Conservation (phyloP, 192 early-diverging fungal species). For the Backusella australiensis region DNA sequence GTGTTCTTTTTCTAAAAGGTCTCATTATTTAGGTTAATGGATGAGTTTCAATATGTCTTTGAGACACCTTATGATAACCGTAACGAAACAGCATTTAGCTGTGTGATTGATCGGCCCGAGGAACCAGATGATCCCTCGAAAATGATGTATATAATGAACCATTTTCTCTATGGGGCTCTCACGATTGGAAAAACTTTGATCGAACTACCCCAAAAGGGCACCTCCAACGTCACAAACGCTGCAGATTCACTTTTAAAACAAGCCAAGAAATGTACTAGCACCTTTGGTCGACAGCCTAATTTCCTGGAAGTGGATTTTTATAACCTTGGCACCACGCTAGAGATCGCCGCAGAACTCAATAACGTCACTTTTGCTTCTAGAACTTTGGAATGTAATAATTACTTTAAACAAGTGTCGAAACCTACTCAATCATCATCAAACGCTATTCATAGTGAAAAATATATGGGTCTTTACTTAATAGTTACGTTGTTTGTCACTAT, state of each 20-base stretch:
- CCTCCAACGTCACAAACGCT: constrained; percentile 54
- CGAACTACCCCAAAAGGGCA: constrained; percentile 53
- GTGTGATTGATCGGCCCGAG: constrained; percentile 55
- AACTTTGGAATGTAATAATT: constrained; percentile 14
- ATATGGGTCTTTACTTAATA: background rate
- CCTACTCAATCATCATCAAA: background rate
- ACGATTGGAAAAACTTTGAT: constrained; percentile 26
- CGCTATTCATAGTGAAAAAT: background rate
- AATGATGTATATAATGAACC: constrained; percentile 72
- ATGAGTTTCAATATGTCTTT: constrained; percentile 62
- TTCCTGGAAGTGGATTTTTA: constrained; percentile 78
- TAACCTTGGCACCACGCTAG: constrained; percentile 47
- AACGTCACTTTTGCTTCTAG: constrained; percentile 11
- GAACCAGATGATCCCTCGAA: constrained; percentile 18
- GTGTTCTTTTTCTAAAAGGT: background rate
- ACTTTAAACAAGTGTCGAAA: background rate
- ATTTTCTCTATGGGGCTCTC: constrained; percentile 60
- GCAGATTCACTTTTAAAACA: constrained; percentile 50
- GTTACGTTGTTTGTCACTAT: background rate
- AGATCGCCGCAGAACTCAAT: constrained; percentile 25
- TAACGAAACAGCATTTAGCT: constrained; percentile 49
- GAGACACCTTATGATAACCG: constrained; percentile 67
- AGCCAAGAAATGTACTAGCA: constrained; percentile 48
- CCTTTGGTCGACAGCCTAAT: constrained; percentile 56
- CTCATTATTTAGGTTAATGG: constrained; percentile 45